Percentiles rank a stretch among this genome's conserved stretches.
Evolutionary conservation across 345 rosid genomes (phyloP).

Genomic region (Syzygium aromaticum): DNA sequence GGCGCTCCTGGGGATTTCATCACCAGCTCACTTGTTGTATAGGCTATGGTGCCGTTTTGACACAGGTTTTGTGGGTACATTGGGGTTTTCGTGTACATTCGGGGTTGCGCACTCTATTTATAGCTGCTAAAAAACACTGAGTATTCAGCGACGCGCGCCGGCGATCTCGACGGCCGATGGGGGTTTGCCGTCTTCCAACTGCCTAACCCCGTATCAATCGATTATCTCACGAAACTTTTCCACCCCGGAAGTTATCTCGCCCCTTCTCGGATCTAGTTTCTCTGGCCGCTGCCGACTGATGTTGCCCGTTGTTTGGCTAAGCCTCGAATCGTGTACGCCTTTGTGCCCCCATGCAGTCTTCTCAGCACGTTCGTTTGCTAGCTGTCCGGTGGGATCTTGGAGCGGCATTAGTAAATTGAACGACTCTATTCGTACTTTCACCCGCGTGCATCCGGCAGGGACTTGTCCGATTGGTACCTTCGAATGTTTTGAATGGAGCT

Average conservation of each 20-base stretch:
- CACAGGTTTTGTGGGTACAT: not conserved
- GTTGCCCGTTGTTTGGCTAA: not conserved
- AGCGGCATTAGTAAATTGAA: not conserved
- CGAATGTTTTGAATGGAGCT: not conserved
- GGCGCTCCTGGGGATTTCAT: not conserved
- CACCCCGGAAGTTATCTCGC: accelerated
- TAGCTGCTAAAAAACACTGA: not conserved
- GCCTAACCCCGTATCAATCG: not conserved
- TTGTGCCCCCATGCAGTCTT: not conserved
- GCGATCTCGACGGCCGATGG: accelerated
- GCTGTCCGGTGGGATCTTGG: not conserved
- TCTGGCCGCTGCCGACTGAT: too few relatives aligned
- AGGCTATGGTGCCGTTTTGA: too few relatives aligned
- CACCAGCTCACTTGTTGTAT: not conserved
- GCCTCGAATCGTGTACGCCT: accelerated
- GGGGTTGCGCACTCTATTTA: not conserved
- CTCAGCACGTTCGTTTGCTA: not conserved
- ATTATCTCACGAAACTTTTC: not conserved
- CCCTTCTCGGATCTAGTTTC: too few relatives aligned
- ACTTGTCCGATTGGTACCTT: not conserved
- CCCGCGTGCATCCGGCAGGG: too few relatives aligned
- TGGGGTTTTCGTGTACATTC: not conserved
- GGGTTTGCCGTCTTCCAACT: not conserved
- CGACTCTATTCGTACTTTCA: not conserved
- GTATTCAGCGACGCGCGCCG: accelerated